Evolutionary conservation across 2,329 filamentous ascomycete species (phyloP).

Genomic region (Blumeriella jaapii): DNA sequence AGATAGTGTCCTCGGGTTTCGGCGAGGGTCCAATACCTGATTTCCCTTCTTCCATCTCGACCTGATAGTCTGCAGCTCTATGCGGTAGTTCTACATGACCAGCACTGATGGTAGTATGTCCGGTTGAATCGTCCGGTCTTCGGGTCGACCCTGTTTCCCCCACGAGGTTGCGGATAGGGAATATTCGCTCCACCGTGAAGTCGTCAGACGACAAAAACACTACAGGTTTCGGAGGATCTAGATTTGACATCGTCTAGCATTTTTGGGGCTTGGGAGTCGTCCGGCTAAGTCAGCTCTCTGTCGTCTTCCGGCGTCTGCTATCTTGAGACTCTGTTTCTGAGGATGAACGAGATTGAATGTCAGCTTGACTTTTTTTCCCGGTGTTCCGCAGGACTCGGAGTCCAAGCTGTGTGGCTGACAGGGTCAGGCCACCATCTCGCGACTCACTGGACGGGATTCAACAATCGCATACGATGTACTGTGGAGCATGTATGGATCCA

Average conservation of each 20-base stretch:
- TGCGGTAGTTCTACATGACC: not conserved
- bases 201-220: constrained; percentile 12
- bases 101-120: no score
- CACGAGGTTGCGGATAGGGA: constrained; percentile 20
- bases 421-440: no score
- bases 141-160: not conserved
- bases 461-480: no score
- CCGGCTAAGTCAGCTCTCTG: not conserved
- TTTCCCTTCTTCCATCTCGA: not conserved
- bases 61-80: not conserved
- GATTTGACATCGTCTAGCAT: constrained; percentile 9
- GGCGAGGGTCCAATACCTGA: not conserved
- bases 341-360: no score
- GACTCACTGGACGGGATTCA: no score
- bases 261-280: not conserved
- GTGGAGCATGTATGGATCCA: no score
- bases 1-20: not conserved
- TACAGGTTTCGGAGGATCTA: constrained; percentile 8
- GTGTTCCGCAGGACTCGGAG: no score
- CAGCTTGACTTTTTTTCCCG: no score
- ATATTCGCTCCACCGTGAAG: constrained; percentile 17
- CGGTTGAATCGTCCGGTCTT: no score
- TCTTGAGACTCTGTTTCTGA: no score
- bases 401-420: no score
- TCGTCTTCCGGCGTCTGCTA: no score